Evolutionary conservation across 176 grass and related monocot genomes (phyloP).

Genomic region (Carex scoparia): DNA sequence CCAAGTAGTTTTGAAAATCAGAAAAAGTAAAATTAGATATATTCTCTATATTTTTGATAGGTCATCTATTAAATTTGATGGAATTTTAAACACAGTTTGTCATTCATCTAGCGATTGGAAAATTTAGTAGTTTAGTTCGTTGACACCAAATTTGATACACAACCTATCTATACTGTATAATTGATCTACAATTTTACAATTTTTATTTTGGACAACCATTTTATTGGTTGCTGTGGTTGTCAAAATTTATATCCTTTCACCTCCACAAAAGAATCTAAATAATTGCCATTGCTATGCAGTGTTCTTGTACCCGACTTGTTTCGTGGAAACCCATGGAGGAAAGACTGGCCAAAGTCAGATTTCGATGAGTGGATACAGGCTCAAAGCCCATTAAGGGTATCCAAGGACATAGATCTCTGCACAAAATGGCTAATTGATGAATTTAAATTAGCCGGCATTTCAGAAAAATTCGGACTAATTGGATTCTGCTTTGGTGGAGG

Average conservation of each 20-base stretch:
- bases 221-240: neutral
- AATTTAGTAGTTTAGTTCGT: neutral
- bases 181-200: neutral
- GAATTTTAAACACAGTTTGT: neutral
- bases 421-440: constrained; percentile 67
- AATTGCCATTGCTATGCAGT: constrained; percentile 28
- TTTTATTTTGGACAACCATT: neutral
- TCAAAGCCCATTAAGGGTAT: constrained; percentile 34
- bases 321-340: constrained; percentile 57
- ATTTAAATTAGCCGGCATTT: constrained; percentile 50
- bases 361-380: constrained; percentile 36
- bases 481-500: constrained; percentile 84
- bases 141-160: neutral
- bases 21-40: neutral
- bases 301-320: constrained; percentile 92
- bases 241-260: neutral
- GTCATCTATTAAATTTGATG: neutral
- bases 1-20: neutral
- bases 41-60: neutral
- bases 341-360: constrained; percentile 8
- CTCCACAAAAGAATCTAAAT: neutral
- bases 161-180: neutral
- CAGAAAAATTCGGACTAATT: constrained; percentile 65
- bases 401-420: constrained; percentile 58
- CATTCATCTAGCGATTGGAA: neutral